These are phyloP conservation scores for Epichloe sibirici DNA, from an alignment of 2,329 filamentous ascomycete genomes.

Conservation along the genomic window DNA sequence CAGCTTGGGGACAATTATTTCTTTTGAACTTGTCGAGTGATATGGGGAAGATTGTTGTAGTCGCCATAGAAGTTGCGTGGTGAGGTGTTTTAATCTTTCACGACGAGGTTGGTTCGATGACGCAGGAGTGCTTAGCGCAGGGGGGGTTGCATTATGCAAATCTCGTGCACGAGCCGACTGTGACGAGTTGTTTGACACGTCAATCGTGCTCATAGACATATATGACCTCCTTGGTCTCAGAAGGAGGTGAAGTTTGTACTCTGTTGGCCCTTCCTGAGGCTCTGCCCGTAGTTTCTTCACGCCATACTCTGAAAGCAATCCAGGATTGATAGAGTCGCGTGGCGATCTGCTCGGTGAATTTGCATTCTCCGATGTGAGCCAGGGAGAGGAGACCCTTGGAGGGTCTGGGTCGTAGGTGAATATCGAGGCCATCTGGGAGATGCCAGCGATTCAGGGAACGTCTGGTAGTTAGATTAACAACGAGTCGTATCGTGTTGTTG, in stretches of 20 bases:
- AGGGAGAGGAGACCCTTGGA: conserved; percentile 79
- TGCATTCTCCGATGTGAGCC: conserved; percentile 50
- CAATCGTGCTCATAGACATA: conserved; percentile 52
- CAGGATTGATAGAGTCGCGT: conserved; percentile 19
- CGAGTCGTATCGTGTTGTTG: background rate
- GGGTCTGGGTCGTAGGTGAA: conserved; percentile 91
- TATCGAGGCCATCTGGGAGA: conserved; percentile 65
- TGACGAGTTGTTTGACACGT: background rate
- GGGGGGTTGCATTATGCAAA: conserved; percentile 6
- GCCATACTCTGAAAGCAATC: conserved; percentile 45
- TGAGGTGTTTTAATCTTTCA: conserved; percentile 77
- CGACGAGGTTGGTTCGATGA: conserved; percentile 60
- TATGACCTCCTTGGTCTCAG: conserved; percentile 68
- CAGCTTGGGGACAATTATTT: conserved; percentile 62
- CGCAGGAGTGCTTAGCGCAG: conserved; percentile 19
- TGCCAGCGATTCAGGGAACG: background rate
- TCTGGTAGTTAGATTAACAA: background rate
- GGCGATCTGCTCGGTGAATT: conserved; percentile 18
- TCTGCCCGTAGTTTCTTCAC: conserved; percentile 76
- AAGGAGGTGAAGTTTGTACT: conserved; percentile 91
- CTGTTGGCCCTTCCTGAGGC: conserved; percentile 85
- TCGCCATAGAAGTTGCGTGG: conserved; percentile 89
- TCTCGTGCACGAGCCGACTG: conserved; percentile 4
- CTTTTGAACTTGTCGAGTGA: conserved; percentile 66
- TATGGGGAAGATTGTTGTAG: conserved; percentile 90